Evolutionary conservation across 2,329 filamentous ascomycete species (phyloP).

Genomic region (Balansia obtecta): DNA sequence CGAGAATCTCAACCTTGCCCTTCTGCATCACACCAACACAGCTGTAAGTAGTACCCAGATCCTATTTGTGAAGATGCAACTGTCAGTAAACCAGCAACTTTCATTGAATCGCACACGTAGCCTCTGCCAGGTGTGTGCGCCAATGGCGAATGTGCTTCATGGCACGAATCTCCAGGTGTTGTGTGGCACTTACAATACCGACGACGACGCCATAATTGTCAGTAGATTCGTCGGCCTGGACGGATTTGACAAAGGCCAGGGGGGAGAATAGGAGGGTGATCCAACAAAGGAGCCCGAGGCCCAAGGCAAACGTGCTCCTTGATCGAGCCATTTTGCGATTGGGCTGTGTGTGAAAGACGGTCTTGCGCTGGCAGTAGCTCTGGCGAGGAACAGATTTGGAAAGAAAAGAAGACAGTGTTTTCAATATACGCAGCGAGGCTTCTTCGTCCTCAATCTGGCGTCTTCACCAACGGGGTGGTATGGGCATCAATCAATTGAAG

Average conservation of each 20-base stretch:
- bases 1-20: conserved; percentile 88
- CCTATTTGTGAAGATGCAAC: conserved; percentile 21
- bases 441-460: conserved; percentile 18
- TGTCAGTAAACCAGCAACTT: background rate
- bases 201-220: conserved; percentile 82
- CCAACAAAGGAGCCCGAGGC: conserved; percentile 85
- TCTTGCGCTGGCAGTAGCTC: conserved; percentile 6
- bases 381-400: conserved; percentile 8
- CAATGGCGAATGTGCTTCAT: background rate
- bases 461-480: conserved; percentile 15
- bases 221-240: conserved; percentile 52
- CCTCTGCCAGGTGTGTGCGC: background rate
- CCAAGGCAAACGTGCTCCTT: conserved; percentile 58
- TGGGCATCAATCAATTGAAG: conserved; percentile 18
- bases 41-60: conserved; percentile 80
- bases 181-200: conserved; percentile 56
- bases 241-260: conserved; percentile 72
- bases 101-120: background rate
- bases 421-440: conserved; percentile 16
- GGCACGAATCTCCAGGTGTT: background rate
- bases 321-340: conserved; percentile 39
- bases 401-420: conserved; percentile 14
- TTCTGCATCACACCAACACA: conserved; percentile 95
- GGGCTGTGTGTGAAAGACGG: conserved; percentile 11
- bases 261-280: conserved; percentile 81